phyloP scores from a whole-genome alignment of 2,329 filamentous ascomycete species.

The Macroventuria anomochaeta region DNA sequence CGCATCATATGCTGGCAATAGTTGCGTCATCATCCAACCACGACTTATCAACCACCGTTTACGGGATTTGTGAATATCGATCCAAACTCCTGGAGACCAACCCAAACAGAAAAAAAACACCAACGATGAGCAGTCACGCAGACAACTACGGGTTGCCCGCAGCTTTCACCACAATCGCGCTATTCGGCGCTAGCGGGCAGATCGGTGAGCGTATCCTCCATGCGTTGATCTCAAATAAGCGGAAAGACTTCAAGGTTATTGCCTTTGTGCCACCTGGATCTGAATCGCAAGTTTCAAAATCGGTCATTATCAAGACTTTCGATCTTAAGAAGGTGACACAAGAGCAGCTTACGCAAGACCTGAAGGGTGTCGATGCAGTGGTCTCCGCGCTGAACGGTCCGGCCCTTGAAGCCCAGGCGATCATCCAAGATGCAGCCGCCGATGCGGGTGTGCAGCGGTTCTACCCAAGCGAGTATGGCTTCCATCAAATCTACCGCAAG shows the following conservation, averaged over 20 bases:
- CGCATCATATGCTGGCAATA: not conserved
- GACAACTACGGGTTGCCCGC: not conserved
- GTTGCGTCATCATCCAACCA: not conserved
- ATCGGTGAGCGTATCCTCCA: slow-evolving; percentile 20
- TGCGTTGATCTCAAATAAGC: slow-evolving; percentile 2
- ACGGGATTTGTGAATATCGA: not conserved
- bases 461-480: slow-evolving; percentile 35
- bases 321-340: not conserved
- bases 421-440: slow-evolving; percentile 33
- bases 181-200: slow-evolving; percentile 25
- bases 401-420: slow-evolving; percentile 22
- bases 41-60: not conserved
- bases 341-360: slow-evolving; percentile 5
- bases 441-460: slow-evolving; percentile 36
- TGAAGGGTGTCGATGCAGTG: slow-evolving; percentile 30
- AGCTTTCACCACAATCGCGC: not conserved
- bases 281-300: not conserved
- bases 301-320: not conserved
- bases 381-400: slow-evolving; percentile 34
- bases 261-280: not conserved
- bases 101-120: not conserved
- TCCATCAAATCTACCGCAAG: slow-evolving; percentile 33
- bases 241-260: slow-evolving; percentile 21
- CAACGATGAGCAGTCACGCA: not conserved
- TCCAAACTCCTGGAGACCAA: not conserved